A percentile compares a stretch with the other conserved stretches of the same genome.
Conservation (phyloP, 192 early-diverging fungal genomes). For the Coemansia erecta region DNA sequence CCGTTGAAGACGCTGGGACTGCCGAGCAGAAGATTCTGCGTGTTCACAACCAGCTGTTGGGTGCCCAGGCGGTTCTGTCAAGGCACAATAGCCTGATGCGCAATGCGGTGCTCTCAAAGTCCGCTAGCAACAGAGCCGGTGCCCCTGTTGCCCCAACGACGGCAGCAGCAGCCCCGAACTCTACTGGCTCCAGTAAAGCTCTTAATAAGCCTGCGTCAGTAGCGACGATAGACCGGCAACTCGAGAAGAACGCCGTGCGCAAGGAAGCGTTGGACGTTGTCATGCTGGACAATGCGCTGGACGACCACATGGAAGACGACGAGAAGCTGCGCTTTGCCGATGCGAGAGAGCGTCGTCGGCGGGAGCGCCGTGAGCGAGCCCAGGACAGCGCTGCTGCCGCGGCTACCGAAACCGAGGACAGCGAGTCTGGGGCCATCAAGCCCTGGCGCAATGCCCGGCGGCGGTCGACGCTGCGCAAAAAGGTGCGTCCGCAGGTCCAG, state of each 20-base stretch:
- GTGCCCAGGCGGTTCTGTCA: slow-evolving; percentile 51
- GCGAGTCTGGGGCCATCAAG: slow-evolving; percentile 9
- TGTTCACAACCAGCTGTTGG: slow-evolving; percentile 53
- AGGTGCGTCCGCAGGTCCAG: slow-evolving; percentile 12
- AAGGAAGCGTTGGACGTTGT: slow-evolving; percentile 38
- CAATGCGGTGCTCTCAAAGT: slow-evolving; percentile 7
- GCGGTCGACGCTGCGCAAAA: slow-evolving; percentile 42
- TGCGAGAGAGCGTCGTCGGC: slow-evolving; percentile 8
- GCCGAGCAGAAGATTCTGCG: slow-evolving; percentile 37
- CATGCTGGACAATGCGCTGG: slow-evolving; percentile 48
- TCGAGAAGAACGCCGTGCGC: slow-evolving; percentile 29
- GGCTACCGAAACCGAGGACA: slow-evolving; percentile 1
- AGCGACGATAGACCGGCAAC: slow-evolving; percentile 1
- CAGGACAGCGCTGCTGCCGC: background rate
- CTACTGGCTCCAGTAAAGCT: too few relatives aligned
- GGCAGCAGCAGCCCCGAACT: background rate
- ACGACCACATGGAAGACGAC: slow-evolving; percentile 31
- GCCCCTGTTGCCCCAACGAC: background rate
- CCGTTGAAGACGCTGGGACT: background rate
- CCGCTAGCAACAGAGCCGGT: background rate
- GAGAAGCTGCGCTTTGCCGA: slow-evolving; percentile 18
- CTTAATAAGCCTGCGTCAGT: too few relatives aligned
- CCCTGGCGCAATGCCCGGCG: slow-evolving; percentile 46
- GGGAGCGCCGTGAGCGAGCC: background rate
- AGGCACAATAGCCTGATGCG: slow-evolving; percentile 45